Conservation (phyloP, 306 rosid genomes). For the Trifolium pratense region DNA sequence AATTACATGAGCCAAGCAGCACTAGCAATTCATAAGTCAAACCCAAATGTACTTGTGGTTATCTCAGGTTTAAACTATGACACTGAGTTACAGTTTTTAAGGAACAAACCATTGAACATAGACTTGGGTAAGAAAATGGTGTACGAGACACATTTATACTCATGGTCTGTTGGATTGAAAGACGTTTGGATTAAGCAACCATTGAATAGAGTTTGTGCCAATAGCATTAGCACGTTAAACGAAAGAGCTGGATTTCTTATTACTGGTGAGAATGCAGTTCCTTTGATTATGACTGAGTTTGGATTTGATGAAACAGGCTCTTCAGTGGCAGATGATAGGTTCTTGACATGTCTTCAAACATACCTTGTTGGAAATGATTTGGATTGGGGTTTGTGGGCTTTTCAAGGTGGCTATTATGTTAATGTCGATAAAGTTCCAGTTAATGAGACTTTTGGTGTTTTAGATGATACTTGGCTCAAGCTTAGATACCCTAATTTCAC, state of each 20-base stretch:
- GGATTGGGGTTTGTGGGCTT: conserved; percentile 69
- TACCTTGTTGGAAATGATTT: conserved; percentile 54
- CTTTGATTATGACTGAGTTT: conserved; percentile 59
- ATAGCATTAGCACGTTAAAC: conserved; percentile 33
- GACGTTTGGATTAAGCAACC: conserved; percentile 42
- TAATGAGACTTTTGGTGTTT: conserved; percentile 56
- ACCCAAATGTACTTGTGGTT: conserved; percentile 52
- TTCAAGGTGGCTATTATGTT: conserved; percentile 52
- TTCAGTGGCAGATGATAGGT: conserved; percentile 41
- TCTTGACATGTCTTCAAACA: conserved; percentile 62
- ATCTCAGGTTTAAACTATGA: conserved; percentile 61
- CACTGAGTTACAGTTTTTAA: conserved; percentile 56
- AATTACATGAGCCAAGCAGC: conserved; percentile 38
- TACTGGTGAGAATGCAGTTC: conserved; percentile 38
- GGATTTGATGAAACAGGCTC: conserved; percentile 49
- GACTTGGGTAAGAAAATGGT: conserved; percentile 8
- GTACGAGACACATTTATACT: conserved; percentile 56
- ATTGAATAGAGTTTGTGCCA: conserved; percentile 50
- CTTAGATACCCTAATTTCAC: conserved; percentile 46
- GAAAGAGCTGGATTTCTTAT: conserved; percentile 51
- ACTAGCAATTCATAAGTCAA: conserved; percentile 45
- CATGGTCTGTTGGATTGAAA: conserved; percentile 51
- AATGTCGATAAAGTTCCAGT: conserved; percentile 37
- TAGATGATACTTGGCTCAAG: conserved; percentile 48
- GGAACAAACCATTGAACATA: conserved; percentile 17